Base-by-base conservation (phyloP, 345 rosid species). In the Trapa incisa region DNA sequence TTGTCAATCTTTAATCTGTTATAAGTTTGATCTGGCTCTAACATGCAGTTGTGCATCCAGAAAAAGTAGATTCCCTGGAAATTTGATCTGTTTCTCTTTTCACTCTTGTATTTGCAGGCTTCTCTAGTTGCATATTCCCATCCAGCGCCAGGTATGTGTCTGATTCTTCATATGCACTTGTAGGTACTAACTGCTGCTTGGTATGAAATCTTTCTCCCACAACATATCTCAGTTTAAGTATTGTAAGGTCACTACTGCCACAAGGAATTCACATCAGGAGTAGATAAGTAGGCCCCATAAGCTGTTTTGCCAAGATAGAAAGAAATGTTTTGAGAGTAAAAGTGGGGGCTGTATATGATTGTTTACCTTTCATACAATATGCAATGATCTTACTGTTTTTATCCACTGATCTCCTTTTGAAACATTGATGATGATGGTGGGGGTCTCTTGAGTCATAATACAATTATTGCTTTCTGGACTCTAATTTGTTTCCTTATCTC, bases 111-210 rank as follows among this genome's bases (percentile, higher is more conserved):
- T 61, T 71, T 66, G 10, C 74, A 84, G 88, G 88, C 64, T 3
- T 6, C 17, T 8, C 60, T 65, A 80, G 82, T 38, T 84, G 89
- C 58, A 67, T 68, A 53, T 85, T 56, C 75, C 86, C 86, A 7
- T 68, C 84, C 6, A 82, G 76, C 4, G 75, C 68, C 72, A 79
- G 89, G 89, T 84, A 66, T 67, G 7, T 56, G 50, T 0, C 33
- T 45, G n/a, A n/a, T 57, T 9, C 10, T 32, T 35, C 60, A 32
- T 10, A 32, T 11, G 11, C 63, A 10, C 37, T 11, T 32, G 14
- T 58, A 37, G 37, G 37, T 58, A 10, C 3, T 4, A 32, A 11
- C 37, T 32, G 7, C 32, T 11, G 38, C 63, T 33, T 58, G 38
- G 63, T 58, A n/a, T 32, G 63, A 32, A 58, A 33, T 13, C 14